phyloP scores from a whole-genome alignment of 768 basidiomycete genomes.

The Boletus pseudo-olivaceus region DNA sequence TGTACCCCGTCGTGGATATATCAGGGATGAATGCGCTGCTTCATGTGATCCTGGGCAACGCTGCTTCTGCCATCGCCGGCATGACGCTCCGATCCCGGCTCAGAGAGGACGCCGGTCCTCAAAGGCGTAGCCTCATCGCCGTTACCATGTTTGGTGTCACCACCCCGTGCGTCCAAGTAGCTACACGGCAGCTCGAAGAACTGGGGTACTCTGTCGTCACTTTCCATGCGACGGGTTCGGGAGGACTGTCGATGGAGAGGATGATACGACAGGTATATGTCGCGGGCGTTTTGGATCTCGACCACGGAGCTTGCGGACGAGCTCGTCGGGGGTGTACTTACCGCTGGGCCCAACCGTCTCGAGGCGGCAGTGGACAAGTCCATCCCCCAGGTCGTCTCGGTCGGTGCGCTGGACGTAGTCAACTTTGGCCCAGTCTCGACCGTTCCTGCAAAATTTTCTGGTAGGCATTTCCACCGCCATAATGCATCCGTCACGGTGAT shows the following conservation, averaged over 20 bases:
- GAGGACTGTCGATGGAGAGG: constrained; percentile 31
- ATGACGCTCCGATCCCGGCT: constrained; percentile 18
- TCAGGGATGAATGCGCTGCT: constrained; percentile 28
- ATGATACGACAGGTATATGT: constrained; percentile 25
- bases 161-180: constrained; percentile 17
- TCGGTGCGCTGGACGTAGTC: constrained; percentile 33
- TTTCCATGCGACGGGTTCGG: constrained; percentile 29
- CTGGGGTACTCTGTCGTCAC: constrained; percentile 23
- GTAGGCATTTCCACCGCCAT: constrained; percentile 20
- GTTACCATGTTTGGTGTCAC: constrained; percentile 31
- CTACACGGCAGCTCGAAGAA: constrained; percentile 20
- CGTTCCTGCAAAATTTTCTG: constrained; percentile 18
- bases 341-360: constrained; percentile 27
- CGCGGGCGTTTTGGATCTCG: constrained; percentile 28
- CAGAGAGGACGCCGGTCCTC: background rate
- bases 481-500: constrained; percentile 30
- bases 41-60: constrained; percentile 23
- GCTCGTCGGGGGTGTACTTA: constrained; percentile 28
- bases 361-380: constrained; percentile 18
- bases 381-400: constrained; percentile 30
- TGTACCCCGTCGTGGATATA: constrained; percentile 31
- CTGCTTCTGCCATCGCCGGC: constrained; percentile 25
- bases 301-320: constrained; percentile 34
- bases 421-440: constrained; percentile 32
- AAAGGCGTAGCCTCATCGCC: constrained; percentile 7